Evolutionary conservation across 371 early-diverging fungal genomes (phyloP).

Genomic region (Chytridium lagenaria): DNA sequence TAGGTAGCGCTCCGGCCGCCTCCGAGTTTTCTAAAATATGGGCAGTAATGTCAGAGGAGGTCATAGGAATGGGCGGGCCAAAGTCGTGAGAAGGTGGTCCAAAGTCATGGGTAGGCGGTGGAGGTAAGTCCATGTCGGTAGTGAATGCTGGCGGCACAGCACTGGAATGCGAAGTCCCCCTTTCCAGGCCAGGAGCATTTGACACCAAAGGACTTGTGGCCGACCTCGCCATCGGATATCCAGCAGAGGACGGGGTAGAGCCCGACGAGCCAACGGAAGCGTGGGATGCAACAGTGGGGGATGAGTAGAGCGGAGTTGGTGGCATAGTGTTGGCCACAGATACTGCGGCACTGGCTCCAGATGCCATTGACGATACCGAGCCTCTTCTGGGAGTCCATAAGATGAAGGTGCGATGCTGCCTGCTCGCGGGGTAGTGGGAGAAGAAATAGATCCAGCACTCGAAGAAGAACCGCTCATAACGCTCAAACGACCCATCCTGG

Average conservation of each 20-base stretch:
- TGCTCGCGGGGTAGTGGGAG: neutral
- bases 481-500: neutral
- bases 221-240: neutral
- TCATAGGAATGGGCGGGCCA: neutral
- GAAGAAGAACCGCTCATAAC: neutral
- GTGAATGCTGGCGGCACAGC: neutral
- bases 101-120: neutral
- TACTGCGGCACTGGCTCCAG: neutral
- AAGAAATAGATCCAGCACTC: neutral
- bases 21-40: constrained; percentile 3
- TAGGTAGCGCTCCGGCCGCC: neutral
- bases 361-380: neutral
- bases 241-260: neutral
- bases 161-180: too few relatives aligned
- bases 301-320: neutral
- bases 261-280: neutral
- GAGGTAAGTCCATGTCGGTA: neutral
- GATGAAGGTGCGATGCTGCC: neutral
- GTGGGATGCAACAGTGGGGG: neutral
- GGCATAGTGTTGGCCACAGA: neutral
- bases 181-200: too few relatives aligned
- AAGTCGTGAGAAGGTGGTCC: neutral
- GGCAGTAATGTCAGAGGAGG: neutral
- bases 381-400: neutral
- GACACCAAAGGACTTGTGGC: neutral